Evolutionary conservation across 2,329 filamentous ascomycete species (phyloP), one percentile per base, ranked within the genome.

Genomic region (Dissoconium aciculare): DNA sequence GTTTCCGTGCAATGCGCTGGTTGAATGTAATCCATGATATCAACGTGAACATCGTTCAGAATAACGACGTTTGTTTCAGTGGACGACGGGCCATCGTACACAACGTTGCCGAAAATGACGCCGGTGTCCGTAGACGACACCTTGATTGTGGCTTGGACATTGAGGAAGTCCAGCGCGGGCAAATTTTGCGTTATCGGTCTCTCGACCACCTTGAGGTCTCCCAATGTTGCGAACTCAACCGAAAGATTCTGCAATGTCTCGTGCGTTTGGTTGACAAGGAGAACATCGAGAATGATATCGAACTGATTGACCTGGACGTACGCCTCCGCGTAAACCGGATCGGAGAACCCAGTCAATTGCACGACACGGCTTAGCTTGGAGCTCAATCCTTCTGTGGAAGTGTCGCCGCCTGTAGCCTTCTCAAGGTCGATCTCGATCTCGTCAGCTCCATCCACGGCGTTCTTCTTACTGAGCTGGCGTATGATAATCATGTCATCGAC

Each of bases 1-100:
- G 87, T 94, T 65, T 98, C 89, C 4, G 83, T 89, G 66, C 89
- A 98, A 11, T 84, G 77, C 5, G 87, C 87, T 2, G 89, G 89
- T 54, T 95, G 87, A 50, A 98, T 98, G 62, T 98, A 98, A 60
- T 98, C 89, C 89, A 98, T 98, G 43, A 98, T 94, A 52, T 98
- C 89, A 34, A 95, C 87, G 51, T 98, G 89, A 16, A 98, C 74
- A 54, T 98, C 89, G 53, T 95, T 95, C 32, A 98, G 69, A 45
- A 98, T 98, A 33, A 98, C 89, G 5, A 98, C 89, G 44, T 93
- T 91, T 32, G 81, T 91, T 54, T 92, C 89, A 1, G 81, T 91
- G 27, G 78, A 85, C 58, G 82, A 83, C 4, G 85, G 72, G 16
- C 87, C 89, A 47, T 98, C 89, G 56, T 98, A 98, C 5, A 98